Base-by-base conservation (phyloP, 352 stramenopile species). In the Globisporangium paddicum region DNA sequence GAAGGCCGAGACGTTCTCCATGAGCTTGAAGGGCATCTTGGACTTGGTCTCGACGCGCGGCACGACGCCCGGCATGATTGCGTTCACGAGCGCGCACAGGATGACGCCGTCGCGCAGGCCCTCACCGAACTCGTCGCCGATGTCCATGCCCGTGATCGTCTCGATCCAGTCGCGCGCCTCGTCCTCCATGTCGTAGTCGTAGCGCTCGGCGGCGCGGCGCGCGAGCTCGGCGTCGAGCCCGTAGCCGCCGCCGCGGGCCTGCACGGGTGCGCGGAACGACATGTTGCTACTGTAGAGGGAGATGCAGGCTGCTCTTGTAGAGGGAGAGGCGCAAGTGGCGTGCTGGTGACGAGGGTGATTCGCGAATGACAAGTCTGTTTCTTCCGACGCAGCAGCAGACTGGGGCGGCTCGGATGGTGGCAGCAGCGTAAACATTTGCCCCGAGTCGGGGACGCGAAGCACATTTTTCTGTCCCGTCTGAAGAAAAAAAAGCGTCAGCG, bases 1-100 rank as follows among this genome's bases (percentile, higher is more conserved):
- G 61, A 96, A 97, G 21, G 69, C 67, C 48, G 83, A 89, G 38
- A 97, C 86, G 60, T 96, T 96, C 64, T 97, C 89, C 88, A 96
- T 96, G 55, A 95, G 82, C 77, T 96, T 96, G 73, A 98, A 98
- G 14, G 87, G 81, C 81, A 97, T 90, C 56, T 77, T 90, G 18
- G 86, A 96, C 60, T 92, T 84, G 49, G 67, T 88, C 66, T 95
- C 82, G 34, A 95, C 74, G 61, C 84, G 81, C 57, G 66, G 68
- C 19, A 95, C 72, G 13, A 88, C 54, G 49, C 68, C 69, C 16
- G 81, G 69, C 45, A 92, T 68, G 58, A 96, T 88, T 62, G 75
- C 77, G 60, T 97, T 97, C 37, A 86, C 82, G 23, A 92, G 73
- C 11, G 86, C 68, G 67, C 88, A 96, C 16, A 97, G 76, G 28